Evolutionary conservation across 352 stramenopile genomes (phyloP).

Genomic region (Globisporangium sylvaticum): DNA sequence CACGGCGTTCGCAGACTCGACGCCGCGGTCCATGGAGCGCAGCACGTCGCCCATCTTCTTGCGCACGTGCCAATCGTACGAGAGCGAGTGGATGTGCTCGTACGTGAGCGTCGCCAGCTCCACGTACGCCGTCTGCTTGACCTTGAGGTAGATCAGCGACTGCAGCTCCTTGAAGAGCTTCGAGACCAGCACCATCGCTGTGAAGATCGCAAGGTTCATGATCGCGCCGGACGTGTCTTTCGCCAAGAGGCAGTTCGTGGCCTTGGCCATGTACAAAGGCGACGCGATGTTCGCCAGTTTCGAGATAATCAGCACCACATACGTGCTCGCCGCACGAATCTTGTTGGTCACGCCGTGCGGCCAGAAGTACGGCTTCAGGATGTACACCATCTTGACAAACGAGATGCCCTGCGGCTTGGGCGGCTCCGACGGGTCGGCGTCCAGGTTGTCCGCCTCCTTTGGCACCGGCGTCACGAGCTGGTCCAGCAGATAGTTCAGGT

Average conservation of each 20-base stretch:
- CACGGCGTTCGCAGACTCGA: conserved; percentile 91
- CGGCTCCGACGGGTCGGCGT: conserved; percentile 22
- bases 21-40: conserved; percentile 90
- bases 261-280: conserved; percentile 92
- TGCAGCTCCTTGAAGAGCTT: conserved; percentile 95
- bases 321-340: conserved; percentile 87
- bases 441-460: conserved; percentile 23
- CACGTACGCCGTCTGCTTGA: conserved; percentile 98
- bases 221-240: conserved; percentile 49
- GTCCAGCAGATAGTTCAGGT: conserved; percentile 61
- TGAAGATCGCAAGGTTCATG: conserved; percentile 73
- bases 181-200: conserved; percentile 75
- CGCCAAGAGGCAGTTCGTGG: conserved; percentile 88
- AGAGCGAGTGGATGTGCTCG: conserved; percentile 94
- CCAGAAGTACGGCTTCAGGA: conserved; percentile 87
- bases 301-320: conserved; percentile 88
- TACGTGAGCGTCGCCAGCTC: conserved; percentile 96
- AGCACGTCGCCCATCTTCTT: conserved; percentile 98
- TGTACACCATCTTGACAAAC: conserved; percentile 82
- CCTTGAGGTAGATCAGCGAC: conserved; percentile 91
- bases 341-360: conserved; percentile 68
- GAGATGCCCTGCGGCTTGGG: conserved; percentile 55
- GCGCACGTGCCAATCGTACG: conserved; percentile 96
- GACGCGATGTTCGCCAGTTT: conserved; percentile 92
- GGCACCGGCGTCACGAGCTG: conserved; percentile 37